A percentile compares a stretch with the other conserved stretches of the same genome.
These are phyloP conservation scores for Citrus trifoliata DNA, from an alignment of 345 rosid species.

Conservation along the genomic window DNA sequence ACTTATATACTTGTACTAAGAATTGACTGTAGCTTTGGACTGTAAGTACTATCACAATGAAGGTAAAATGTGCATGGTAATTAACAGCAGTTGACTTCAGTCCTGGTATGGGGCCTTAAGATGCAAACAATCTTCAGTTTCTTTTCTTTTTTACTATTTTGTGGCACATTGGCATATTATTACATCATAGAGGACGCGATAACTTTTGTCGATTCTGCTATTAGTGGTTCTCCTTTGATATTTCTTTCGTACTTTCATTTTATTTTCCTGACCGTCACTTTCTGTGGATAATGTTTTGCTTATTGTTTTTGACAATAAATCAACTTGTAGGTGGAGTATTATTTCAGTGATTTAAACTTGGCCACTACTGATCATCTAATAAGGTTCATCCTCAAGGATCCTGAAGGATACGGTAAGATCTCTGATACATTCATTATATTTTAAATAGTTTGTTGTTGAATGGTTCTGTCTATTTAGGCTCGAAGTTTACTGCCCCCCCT, in stretches of 20 bases:
- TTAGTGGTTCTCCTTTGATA: background rate
- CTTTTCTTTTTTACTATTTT: background rate
- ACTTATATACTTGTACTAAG: background rate
- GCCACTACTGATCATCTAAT: conserved; percentile 98
- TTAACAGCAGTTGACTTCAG: background rate
- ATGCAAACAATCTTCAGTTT: background rate
- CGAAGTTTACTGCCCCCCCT: background rate
- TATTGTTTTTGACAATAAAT: conserved; percentile 4
- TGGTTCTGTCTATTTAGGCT: background rate
- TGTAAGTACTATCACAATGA: background rate
- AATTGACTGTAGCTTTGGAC: background rate
- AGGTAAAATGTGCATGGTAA: background rate
- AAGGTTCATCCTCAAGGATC: conserved; percentile 92
- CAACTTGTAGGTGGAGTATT: conserved; percentile 84
- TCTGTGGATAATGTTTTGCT: background rate
- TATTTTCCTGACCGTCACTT: background rate
- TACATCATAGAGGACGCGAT: background rate
- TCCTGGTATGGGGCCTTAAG: background rate
- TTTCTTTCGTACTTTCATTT: background rate
- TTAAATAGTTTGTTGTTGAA: background rate
- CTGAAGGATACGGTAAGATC: conserved; percentile 88
- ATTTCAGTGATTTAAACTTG: conserved; percentile 95
- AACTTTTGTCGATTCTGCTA: background rate
- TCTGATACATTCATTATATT: background rate
- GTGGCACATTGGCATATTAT: background rate